These are phyloP conservation scores for Phyllosticta capitalensis DNA, from an alignment of 2,329 filamentous ascomycete genomes.

Conservation along the genomic window DNA sequence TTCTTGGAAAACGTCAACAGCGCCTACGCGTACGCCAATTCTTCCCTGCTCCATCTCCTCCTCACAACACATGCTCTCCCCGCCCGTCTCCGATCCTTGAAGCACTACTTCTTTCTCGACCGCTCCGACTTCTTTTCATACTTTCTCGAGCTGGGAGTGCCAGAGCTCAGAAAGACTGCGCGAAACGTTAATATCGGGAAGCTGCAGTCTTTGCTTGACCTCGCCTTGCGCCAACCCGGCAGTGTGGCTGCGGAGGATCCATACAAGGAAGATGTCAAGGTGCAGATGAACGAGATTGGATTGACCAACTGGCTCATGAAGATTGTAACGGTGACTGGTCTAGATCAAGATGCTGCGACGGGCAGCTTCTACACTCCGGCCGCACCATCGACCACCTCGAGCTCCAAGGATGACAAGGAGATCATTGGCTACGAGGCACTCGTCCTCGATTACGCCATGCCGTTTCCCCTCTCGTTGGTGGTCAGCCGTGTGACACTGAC, in stretches of 20 bases:
- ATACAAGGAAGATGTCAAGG: constrained; percentile 97
- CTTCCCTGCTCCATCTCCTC: constrained; percentile 80
- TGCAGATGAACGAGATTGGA: constrained; percentile 91
- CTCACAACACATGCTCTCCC: constrained; percentile 88
- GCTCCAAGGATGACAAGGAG: constrained; percentile 66
- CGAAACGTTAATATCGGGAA: constrained; percentile 86
- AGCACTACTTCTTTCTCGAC: constrained; percentile 98
- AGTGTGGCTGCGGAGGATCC: constrained; percentile 89
- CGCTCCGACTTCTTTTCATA: constrained; percentile 97
- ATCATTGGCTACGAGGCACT: constrained; percentile 86
- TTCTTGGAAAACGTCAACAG: constrained; percentile 95
- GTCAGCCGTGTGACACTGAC: constrained; percentile 96
- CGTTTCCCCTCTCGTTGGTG: constrained; percentile 89
- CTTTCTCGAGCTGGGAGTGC: constrained; percentile 84
- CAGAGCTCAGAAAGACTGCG: constrained; percentile 82
- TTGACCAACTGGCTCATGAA: constrained; percentile 91
- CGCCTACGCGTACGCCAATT: constrained; percentile 91
- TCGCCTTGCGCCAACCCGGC: constrained; percentile 91
- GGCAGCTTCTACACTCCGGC: constrained; percentile 57
- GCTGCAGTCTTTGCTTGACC: constrained; percentile 87
- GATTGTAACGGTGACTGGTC: constrained; percentile 91
- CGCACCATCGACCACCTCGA: constrained; percentile 38
- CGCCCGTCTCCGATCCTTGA: constrained; percentile 76
- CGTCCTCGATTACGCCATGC: constrained; percentile 87
- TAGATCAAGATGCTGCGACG: constrained; percentile 68